A percentile compares a stretch with the other conserved stretches of the same genome.
These are phyloP conservation scores for Telfairia occidentalis DNA, from an alignment of 331 rosid genomes.

Conservation along the genomic window DNA sequence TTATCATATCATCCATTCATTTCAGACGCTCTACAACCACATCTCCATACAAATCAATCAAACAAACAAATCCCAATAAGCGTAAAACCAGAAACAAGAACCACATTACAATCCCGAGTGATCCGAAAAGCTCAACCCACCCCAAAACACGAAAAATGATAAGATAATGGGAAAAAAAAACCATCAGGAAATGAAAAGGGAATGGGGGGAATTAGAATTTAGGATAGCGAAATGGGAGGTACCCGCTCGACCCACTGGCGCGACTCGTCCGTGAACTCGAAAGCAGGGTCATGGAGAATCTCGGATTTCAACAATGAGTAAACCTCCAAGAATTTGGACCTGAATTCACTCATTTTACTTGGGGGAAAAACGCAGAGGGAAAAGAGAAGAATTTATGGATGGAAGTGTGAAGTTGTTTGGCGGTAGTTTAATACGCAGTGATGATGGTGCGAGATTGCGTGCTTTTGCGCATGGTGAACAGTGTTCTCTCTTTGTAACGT, in stretches of 20 bases:
- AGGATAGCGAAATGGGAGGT: background rate
- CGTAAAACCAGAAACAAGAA: background rate
- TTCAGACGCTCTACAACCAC: background rate
- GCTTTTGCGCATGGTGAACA: background rate
- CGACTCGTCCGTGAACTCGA: constrained; percentile 36
- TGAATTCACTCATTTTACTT: constrained; percentile 23
- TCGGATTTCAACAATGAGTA: constrained; percentile 37
- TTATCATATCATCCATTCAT: background rate
- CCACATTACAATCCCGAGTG: background rate
- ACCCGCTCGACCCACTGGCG: constrained; percentile 41
- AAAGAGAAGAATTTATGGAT: background rate
- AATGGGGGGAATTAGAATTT: background rate
- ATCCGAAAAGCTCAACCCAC: background rate
- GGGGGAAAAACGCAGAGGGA: background rate
- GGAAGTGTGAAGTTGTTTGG: background rate
- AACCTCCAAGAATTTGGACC: constrained; percentile 31
- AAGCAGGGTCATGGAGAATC: constrained; percentile 37
- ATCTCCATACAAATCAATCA: background rate
- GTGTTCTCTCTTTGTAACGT: background rate
- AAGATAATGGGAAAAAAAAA: background rate
- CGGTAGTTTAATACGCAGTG: background rate
- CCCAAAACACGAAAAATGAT: background rate
- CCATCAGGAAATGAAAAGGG: background rate
- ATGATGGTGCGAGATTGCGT: background rate
- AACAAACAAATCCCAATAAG: background rate